Conservation (phyloP, 768 basidiomycete genomes). For the Lactarius hengduanensis region DNA sequence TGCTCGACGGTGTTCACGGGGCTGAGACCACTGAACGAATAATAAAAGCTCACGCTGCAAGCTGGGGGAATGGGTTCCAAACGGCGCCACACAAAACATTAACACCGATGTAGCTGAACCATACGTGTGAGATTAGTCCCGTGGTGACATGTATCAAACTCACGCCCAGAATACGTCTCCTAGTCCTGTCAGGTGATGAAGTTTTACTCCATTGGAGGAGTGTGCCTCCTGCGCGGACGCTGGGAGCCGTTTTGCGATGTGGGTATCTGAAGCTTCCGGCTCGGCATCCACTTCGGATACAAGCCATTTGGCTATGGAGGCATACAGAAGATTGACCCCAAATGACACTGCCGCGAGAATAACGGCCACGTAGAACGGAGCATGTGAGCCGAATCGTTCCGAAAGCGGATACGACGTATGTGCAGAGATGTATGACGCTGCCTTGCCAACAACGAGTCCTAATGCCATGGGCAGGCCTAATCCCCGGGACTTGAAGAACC, state of each 20-base stretch:
- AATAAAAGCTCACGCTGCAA: slow-evolving; percentile 56
- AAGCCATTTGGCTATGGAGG: slow-evolving; percentile 62
- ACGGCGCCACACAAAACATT: slow-evolving; percentile 74
- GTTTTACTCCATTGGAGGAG: slow-evolving; percentile 46
- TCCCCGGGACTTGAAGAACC: slow-evolving; percentile 74
- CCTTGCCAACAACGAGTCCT: slow-evolving; percentile 82
- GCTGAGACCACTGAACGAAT: background rate
- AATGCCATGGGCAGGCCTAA: slow-evolving; percentile 76
- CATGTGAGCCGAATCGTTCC: slow-evolving; percentile 60
- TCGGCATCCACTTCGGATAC: slow-evolving; percentile 58
- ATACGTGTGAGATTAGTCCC: slow-evolving; percentile 10
- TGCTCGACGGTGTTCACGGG: slow-evolving; percentile 31
- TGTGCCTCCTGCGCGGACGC: slow-evolving; percentile 39
- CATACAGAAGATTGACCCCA: slow-evolving; percentile 64
- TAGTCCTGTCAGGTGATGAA: slow-evolving; percentile 59
- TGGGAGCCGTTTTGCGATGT: slow-evolving; percentile 48
- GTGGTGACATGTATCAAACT: slow-evolving; percentile 29
- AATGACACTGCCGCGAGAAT: slow-evolving; percentile 65
- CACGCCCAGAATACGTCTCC: slow-evolving; percentile 81
- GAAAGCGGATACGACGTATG: slow-evolving; percentile 76
- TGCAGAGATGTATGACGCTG: slow-evolving; percentile 72
- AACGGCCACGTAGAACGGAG: slow-evolving; percentile 73
- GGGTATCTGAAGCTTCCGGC: slow-evolving; percentile 62
- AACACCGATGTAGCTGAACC: slow-evolving; percentile 62
- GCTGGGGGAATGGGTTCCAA: slow-evolving; percentile 77